Base-by-base conservation (phyloP, 495 filamentous ascomycete genomes). In the Aspergillus asperescens region DNA sequence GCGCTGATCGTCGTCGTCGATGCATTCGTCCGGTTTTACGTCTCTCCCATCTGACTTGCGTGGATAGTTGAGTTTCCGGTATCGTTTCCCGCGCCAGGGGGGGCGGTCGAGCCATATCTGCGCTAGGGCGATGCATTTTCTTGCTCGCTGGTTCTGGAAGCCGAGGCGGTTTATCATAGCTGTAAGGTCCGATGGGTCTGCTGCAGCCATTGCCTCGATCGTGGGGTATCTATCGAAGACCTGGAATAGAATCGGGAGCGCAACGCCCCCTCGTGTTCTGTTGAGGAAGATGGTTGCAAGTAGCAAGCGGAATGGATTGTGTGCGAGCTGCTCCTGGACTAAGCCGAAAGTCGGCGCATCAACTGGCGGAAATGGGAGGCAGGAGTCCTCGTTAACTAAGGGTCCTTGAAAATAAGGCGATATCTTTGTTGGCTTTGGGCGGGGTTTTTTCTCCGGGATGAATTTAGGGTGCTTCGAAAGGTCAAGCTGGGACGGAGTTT, bases 241-340 rank as follows among this genome's bases (percentile, higher is more conserved):
- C 15, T 72, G 38, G 55, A 82, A 83, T 45, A 96, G 85, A 2
- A 88, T 76, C 2, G 92, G 92, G 4, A 91, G 78, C 15, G 89
- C 88, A n/a, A 80, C 77, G 13, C 69, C 77, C 20, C 87, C 92
- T 0, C 78, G 72, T 1, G 90, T 96, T 31, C 85, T 78, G 65
- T 91, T 96, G 5, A 96, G 77, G 54, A 96, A 92, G 0, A 87
- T 87, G 3, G 87, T 82, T 12, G 84, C 86, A 35, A 93, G 73
- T 12, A 93, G 77, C 5, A 93, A 74, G 5, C 77, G 77, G 59
- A 90, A 90, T 1, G 89, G 87, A 40, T 85, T 70, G 48, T 74
- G 62, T 3, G 85, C 80, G 35, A 93, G 78, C 54, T 84, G 77
- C 69, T 95, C 90, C 69, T 96, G 90, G 29, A 94, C 80, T 13